phyloP scores from a whole-genome alignment of 352 stramenopile species.

The Pythium brachiatum region DNA sequence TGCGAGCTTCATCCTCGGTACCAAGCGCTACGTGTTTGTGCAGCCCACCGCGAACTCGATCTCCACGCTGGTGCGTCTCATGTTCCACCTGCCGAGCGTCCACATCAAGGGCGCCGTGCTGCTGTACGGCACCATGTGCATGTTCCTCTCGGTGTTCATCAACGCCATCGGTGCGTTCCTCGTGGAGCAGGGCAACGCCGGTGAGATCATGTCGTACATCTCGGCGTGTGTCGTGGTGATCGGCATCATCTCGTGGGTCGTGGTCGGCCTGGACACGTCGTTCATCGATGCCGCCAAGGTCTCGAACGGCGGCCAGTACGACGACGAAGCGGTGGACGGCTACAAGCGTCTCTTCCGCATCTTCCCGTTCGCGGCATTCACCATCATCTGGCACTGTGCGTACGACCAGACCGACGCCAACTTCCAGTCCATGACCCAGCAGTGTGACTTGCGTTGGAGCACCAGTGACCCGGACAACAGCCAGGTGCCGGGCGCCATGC shows the following conservation, averaged over 20 bases:
- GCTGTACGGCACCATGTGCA: conserved; percentile 36
- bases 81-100: conserved; percentile 27
- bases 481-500: conserved; percentile 52
- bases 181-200: conserved; percentile 32
- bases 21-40: conserved; percentile 51
- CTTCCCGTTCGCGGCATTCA: conserved; percentile 57
- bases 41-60: conserved; percentile 38
- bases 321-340: conserved; percentile 40
- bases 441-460: conserved; percentile 55
- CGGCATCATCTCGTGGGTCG: conserved; percentile 44
- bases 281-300: conserved; percentile 47
- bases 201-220: conserved; percentile 51
- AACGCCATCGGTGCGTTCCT: conserved; percentile 59
- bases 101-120: conserved; percentile 35
- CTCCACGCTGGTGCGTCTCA: conserved; percentile 40
- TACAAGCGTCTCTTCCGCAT: conserved; percentile 56
- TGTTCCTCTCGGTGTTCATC: conserved; percentile 40
- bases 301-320: conserved; percentile 35
- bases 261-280: conserved; percentile 38
- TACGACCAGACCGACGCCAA: conserved; percentile 71
- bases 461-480: conserved; percentile 25
- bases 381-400: conserved; percentile 55
- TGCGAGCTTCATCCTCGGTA: conserved; percentile 37
- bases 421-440: conserved; percentile 67
- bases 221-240: conserved; percentile 31